Percentiles rank a stretch among this genome's conserved stretches.
Conservation (phyloP, 495 filamentous ascomycete species). For the Xylaria scruposa region DNA sequence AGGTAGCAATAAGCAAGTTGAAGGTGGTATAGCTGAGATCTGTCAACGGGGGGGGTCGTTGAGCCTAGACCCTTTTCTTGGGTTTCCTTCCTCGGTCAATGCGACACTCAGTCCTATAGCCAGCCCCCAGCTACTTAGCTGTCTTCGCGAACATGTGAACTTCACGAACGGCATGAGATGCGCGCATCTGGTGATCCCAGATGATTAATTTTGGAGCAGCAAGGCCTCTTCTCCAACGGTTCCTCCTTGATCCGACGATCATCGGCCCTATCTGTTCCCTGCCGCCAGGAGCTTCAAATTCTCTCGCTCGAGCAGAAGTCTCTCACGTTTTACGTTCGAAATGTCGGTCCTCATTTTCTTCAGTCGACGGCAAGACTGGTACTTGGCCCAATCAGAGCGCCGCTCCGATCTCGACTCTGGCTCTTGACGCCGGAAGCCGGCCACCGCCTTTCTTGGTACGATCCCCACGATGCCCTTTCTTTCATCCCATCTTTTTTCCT, state of each 20-base stretch:
- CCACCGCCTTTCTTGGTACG: slow-evolving; percentile 16
- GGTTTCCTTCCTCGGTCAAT: slow-evolving; percentile 10
- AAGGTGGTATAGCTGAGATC: slow-evolving; percentile 23
- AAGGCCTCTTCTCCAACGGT: slow-evolving; percentile 19
- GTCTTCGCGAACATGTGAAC: not conserved
- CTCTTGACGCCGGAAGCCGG: slow-evolving; percentile 20
- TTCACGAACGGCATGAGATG: slow-evolving; percentile 9
- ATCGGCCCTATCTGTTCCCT: slow-evolving; percentile 18
- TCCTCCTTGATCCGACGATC: slow-evolving; percentile 24
- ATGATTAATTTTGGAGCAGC: slow-evolving; percentile 10
- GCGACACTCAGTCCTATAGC: slow-evolving; percentile 1
- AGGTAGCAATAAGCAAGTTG: not conserved
- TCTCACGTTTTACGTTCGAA: slow-evolving; percentile 25
- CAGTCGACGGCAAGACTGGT: slow-evolving; percentile 1
- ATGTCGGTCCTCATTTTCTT: slow-evolving; percentile 20
- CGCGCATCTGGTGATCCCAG: slow-evolving; percentile 15
- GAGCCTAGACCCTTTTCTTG: slow-evolving; percentile 25
- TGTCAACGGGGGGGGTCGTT: slow-evolving; percentile 18
- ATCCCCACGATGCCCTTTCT: slow-evolving; percentile 18
- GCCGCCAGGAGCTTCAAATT: slow-evolving; percentile 21
- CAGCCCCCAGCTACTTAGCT: no score
- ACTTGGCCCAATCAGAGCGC: slow-evolving; percentile 7
- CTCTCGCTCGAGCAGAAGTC: not conserved
- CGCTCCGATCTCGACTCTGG: slow-evolving; percentile 6
- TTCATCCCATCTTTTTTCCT: slow-evolving; percentile 18